Percentiles rank a stretch among this genome's conserved stretches.
Evolutionary conservation across 805 yeast species (phyloP).

Genomic region (Spathaspora hagerdaliae): DNA sequence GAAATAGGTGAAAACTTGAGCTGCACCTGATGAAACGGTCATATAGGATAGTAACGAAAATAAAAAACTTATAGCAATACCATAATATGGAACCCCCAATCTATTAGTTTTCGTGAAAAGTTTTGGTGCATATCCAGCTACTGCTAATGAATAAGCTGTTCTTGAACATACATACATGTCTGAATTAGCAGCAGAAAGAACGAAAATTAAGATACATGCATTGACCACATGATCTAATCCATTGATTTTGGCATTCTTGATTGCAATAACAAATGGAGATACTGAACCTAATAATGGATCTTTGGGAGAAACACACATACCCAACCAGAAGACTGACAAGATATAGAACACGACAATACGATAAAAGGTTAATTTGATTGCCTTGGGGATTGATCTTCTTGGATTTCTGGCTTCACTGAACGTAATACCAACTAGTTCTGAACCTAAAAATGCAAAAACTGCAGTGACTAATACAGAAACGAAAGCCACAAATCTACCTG

Average conservation of each 20-base stretch:
- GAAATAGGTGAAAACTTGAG: constrained; percentile 60
- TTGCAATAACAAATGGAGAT: constrained; percentile 83
- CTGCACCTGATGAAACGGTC: constrained; percentile 56
- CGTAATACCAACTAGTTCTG: constrained; percentile 67
- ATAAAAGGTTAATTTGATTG: constrained; percentile 65
- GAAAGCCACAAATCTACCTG: constrained; percentile 60
- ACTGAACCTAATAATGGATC: constrained; percentile 64
- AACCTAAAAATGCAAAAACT: constrained; percentile 70
- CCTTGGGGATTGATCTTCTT: constrained; percentile 64
- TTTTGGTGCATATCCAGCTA: constrained; percentile 71
- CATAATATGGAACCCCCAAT: constrained; percentile 67
- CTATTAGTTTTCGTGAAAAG: constrained; percentile 61
- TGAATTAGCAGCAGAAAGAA: constrained; percentile 78
- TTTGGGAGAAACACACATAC: constrained; percentile 62
- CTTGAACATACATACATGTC: constrained; percentile 76
- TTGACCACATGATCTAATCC: constrained; percentile 75
- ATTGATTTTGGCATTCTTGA: constrained; percentile 57
- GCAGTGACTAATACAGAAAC: constrained; percentile 61
- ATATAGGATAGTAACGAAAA: constrained; percentile 69
- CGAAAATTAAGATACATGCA: constrained; percentile 72
- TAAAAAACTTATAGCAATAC: constrained; percentile 45
- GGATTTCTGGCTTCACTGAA: constrained; percentile 71
- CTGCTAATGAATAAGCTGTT: constrained; percentile 66
- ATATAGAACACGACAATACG: constrained; percentile 65
- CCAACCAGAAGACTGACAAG: constrained; percentile 56